Evolutionary conservation across 1,139 yeast species (phyloP), one percentile per base, ranked within the genome.

Genomic region (Casaregolazyma suthepensis): DNA sequence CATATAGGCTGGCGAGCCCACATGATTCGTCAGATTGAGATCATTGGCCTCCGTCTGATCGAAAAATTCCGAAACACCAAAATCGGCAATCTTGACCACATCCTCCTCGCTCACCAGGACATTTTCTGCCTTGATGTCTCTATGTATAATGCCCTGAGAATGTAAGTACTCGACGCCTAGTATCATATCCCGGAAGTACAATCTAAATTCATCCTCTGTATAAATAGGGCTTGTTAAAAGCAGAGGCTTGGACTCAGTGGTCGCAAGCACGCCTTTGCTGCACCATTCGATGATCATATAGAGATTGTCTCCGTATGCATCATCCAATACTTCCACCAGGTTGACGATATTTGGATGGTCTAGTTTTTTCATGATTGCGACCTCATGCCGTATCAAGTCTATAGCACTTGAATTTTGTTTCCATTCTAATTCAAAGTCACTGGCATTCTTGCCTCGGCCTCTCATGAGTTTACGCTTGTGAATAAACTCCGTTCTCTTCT

Each of bases 71-170:
- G 90, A 87, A 7, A 93, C 96, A 6, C 99, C 99, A 70, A 93
- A 93, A 72, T 93, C 99, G 35, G 94, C 87, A 43, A 93, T 89
- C 68, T 93, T 93, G 22, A 93, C 96, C 13, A 82, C 79, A 55
- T 85, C 83, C 61, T 87, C 86, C 12, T 80, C 78, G 38, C 86
- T 79, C 1, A 91, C 83, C 52, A 93, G 74, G 50, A 93, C 72
- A 65, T 93, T 93, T 13, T 96, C 97, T 1, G 98, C 96, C 68
- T 93, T 93, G 58, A 93, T 91, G 69, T 93, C 99, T 57, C 98
- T 79, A 69, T 93, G 99, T 17, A 93, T 87, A 48, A 93, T 88
- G 1, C 97, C 98, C 66, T 89, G 96, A 56, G 87, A 77, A 71
- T 93, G 99, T 59, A 93, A 71, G 70, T 91, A 93, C 68, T 93